A percentile compares a stretch with the other conserved stretches of the same genome.
phyloP scores from a whole-genome alignment of 2,329 filamentous ascomycete species.

The Ascochyta viciae-villosae region DNA sequence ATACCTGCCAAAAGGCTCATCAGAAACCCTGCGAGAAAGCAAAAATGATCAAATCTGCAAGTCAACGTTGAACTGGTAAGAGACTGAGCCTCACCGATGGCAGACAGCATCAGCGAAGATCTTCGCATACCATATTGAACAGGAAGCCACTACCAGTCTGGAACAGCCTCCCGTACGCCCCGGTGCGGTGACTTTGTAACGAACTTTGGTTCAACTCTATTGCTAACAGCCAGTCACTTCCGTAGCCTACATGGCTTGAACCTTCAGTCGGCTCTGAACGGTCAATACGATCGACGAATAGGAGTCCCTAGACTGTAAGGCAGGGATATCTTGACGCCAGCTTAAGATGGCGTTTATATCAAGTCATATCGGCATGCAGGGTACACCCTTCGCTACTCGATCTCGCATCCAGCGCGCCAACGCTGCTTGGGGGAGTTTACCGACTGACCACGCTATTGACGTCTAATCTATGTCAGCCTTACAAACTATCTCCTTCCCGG shows the following conservation, averaged over 20 bases:
- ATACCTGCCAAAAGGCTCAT: no score
- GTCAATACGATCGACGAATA: neutral
- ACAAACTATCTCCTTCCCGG: no score
- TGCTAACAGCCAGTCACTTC: neutral
- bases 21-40: no score
- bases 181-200: neutral
- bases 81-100: neutral
- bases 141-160: neutral
- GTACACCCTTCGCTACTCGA: neutral
- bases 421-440: neutral
- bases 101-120: neutral
- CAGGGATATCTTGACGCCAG: neutral
- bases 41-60: neutral
- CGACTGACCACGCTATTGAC: no score
- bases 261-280: neutral
- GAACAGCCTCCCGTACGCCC: neutral
- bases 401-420: neutral
- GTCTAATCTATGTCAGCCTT: no score
- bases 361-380: neutral
- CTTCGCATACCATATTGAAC: neutral
- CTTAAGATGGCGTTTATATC: neutral
- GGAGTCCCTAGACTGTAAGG: neutral
- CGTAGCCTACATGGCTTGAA: conserved; percentile 1
- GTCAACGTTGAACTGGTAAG: neutral
- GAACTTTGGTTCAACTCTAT: neutral